Base-by-base conservation (phyloP, 768 basidiomycete species). In the Rhizopogon roseolus region DNA sequence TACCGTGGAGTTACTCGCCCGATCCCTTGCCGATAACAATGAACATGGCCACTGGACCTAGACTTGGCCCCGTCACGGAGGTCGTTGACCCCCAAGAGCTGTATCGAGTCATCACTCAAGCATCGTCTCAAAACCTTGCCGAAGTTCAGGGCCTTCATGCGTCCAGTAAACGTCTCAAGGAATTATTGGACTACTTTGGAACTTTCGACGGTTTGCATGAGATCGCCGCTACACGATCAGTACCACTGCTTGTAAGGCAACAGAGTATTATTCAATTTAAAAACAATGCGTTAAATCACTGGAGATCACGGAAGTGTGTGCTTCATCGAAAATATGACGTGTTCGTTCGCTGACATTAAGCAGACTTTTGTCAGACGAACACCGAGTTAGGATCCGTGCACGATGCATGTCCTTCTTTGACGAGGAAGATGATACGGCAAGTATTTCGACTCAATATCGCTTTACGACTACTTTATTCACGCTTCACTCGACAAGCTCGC, bases 241-340 rank as follows among this genome's bases (percentile, higher is more conserved):
- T 85, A n/a, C 85, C 88, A 13, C 66, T 87, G 37, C 72, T 72
- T 14, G 79, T 93, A 48, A 82, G 93, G 40, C 81, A 88, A 60
- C 88, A 90, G 66, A 84, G 88, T 25, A 90, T 92, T 57, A 88
- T 95, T 52, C 91, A 93, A 63, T 88, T 94, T 73, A 95, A 95
- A 72, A 95, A 94, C 61, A 77, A 79, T 1, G 85, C 84, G 2
- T 66, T 85, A 4, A 71, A 71, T 46, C 85, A 90, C 62, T 96
- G 93, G 93, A 77, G 80, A 64, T 86, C 85, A 32, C 73, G 85
- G 72, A 90, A 83, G 91, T 90, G 59, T 64, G 79, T 58, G 22
- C 16, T 46, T 36, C 37, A 42, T 46, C 17, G 9, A 37, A 36
- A 14, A 37, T 9, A 16, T 41, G 36, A 52, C 42, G 48, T 42